Conservation (phyloP, 768 basidiomycete species). For the Daedalea quercina region DNA sequence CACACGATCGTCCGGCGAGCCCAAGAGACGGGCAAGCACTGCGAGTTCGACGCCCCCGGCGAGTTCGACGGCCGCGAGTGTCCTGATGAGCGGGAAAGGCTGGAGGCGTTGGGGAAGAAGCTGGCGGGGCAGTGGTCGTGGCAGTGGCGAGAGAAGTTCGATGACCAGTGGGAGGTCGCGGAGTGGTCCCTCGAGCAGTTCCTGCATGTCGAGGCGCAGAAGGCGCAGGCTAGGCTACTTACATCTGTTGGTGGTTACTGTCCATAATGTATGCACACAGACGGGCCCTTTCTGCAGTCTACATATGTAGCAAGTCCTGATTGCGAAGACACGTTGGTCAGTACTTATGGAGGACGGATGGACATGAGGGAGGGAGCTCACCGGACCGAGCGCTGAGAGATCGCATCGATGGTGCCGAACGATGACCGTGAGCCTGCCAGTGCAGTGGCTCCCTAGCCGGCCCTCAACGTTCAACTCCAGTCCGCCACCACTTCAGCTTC, state of each 20-base stretch:
- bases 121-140: constrained; percentile 11
- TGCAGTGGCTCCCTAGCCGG: too few relatives aligned
- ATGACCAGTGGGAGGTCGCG: constrained; percentile 10
- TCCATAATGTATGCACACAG: too few relatives aligned
- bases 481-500: neutral
- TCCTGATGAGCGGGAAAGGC: neutral
- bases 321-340: too few relatives aligned
- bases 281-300: too few relatives aligned
- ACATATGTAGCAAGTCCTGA: too few relatives aligned
- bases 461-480: too few relatives aligned
- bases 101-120: constrained; percentile 6
- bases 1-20: constrained; percentile 8
- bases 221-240: neutral
- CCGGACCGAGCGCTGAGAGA: too few relatives aligned
- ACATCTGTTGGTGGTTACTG: too few relatives aligned
- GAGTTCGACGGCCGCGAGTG: constrained; percentile 6
- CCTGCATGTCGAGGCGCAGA: neutral
- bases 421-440: too few relatives aligned
- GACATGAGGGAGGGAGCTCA: too few relatives aligned
- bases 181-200: constrained; percentile 4
- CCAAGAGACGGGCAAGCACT: constrained; percentile 12
- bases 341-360: too few relatives aligned
- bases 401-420: too few relatives aligned
- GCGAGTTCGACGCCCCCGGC: constrained; percentile 14
- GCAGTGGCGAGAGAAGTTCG: constrained; percentile 9